Evolutionary conservation across 1,139 yeast genomes (phyloP), one percentile per base, ranked within the genome.

Genomic region (Saccharomycopsis phalli): DNA sequence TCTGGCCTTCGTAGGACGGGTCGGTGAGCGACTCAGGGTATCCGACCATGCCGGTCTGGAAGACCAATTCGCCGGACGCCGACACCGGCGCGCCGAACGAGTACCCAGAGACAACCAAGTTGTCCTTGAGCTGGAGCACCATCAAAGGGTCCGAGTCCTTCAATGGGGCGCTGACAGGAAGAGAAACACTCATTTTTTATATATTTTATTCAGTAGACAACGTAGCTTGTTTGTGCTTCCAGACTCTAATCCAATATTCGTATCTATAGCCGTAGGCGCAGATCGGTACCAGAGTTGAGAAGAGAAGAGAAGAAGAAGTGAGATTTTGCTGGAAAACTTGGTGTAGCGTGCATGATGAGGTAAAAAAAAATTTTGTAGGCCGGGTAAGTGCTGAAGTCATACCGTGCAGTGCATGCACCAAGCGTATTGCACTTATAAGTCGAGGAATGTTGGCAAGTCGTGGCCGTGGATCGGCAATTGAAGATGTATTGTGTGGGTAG

Each of bases 1-100:
- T 88, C 67, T 93, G 99, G 50, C 98, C 98, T 59, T 84, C 93
- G 62, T 93, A 93, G 38, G 98, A 91, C 49, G 99, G 98, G 66
- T 93, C 99, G 39, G 98, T 88, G 60, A 93, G 76, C 47, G 97
- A 81, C 65, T 93, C 99, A 36, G 98, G 98, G 62, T 93, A 93
- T 50, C 99, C 99, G 53, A 91, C 98, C 98, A 93, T 93, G 69
- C 98, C 98, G 50, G 99, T 93, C 66, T 91, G 98, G 76, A 93
- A 93, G 50, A 93, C 99, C 58, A 91, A 76, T 68, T 93, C 99
- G 71, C 99, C 99, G 47, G 98, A 94, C 45, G 80, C 77, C 27
- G 91, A 65, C 47, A 70, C 76, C 49, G 81, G 81, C 45, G 98
- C 96, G 69, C 99, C 99, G 54, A 93, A 93, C 19, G 98, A 88